Evolutionary conservation across 164 flowering plant species (phyloP).

Genomic region (Magnolia officinalis): DNA sequence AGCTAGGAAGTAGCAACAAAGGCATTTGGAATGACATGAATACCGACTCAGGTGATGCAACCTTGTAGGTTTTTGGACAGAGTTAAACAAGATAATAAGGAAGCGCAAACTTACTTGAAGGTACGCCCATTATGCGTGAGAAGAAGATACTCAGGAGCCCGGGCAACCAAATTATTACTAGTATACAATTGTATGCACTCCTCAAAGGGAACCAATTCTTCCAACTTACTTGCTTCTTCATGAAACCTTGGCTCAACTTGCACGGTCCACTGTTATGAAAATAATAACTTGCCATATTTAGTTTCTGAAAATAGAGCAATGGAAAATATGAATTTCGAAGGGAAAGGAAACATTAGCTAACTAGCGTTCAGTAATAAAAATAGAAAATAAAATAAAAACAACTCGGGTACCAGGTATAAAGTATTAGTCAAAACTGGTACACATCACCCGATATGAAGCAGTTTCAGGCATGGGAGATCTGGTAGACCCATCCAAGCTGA

Average conservation of each 20-base stretch:
- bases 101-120: constrained; percentile 68
- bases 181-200: constrained; percentile 74
- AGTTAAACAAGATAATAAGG: neutral
- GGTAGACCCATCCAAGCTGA: too few relatives aligned
- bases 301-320: neutral
- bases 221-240: constrained; percentile 85
- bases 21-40: neutral
- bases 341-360: neutral
- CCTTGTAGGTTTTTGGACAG: neutral
- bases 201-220: constrained; percentile 92
- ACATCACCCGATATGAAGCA: too few relatives aligned
- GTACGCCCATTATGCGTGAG: constrained; percentile 92
- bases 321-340: neutral
- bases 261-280: constrained; percentile 77
- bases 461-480: too few relatives aligned
- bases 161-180: constrained; percentile 56
- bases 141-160: constrained; percentile 81
- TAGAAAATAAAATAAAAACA: neutral
- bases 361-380: too few relatives aligned
- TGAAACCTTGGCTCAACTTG: constrained; percentile 84
- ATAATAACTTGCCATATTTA: neutral
- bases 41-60: neutral
- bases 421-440: too few relatives aligned
- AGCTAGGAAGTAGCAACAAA: too few relatives aligned
- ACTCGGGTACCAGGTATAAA: neutral